Conservation (phyloP, 116 monocot genomes). For the Thalassia testudinum region DNA sequence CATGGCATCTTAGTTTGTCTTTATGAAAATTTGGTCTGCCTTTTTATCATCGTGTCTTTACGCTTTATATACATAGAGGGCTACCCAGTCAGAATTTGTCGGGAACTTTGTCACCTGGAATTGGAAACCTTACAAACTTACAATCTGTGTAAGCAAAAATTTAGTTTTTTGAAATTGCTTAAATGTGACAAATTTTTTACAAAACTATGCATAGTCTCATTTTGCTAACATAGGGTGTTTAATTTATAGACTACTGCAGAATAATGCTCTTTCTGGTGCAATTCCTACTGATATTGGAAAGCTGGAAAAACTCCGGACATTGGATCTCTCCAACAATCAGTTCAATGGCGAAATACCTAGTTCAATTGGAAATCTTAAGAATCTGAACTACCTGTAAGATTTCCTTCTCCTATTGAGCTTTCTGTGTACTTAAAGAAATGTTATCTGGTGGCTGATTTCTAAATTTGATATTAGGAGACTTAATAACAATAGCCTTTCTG, state of each 20-base stretch:
- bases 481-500: constrained; percentile 84
- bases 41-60: background rate
- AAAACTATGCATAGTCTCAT: background rate
- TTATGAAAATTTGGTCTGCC: background rate
- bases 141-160: constrained; percentile 73
- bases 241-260: constrained; percentile 62
- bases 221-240: background rate
- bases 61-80: constrained; percentile 25
- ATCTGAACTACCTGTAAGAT: constrained; percentile 87
- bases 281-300: constrained; percentile 66
- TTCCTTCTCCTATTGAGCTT: background rate
- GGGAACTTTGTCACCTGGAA: constrained; percentile 70
- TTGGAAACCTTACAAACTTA: constrained; percentile 82
- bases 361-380: constrained; percentile 56
- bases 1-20: background rate
- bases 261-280: constrained; percentile 65
- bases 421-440: too few species aligned
- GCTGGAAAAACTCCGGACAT: constrained; percentile 64
- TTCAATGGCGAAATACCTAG: constrained; percentile 65
- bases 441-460: too few species aligned
- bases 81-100: constrained; percentile 86
- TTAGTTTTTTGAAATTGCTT: background rate
- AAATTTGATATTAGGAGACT: constrained; percentile 35
- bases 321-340: constrained; percentile 82
- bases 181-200: background rate